Conservation (phyloP, 106 monocot species). For the Dendrobium chrysotoxum region DNA sequence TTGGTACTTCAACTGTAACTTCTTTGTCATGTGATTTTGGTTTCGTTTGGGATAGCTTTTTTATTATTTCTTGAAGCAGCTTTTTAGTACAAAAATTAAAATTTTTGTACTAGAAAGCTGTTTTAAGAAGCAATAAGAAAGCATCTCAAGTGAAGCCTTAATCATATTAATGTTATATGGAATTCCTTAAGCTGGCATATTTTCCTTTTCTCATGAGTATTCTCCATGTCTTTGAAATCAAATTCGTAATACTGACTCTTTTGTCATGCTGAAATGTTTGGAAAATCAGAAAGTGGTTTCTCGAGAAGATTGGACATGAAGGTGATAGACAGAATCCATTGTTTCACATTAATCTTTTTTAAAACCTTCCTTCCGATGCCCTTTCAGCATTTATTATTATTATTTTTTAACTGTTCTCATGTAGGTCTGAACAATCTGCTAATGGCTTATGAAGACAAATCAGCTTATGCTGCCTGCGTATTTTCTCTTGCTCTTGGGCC, state of each 20-base stretch:
- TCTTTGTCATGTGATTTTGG: neutral
- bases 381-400: neutral
- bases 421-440: slow-evolving; percentile 83
- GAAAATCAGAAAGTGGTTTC: slow-evolving; percentile 87
- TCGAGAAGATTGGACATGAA: slow-evolving; percentile 96
- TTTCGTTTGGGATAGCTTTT: too few relatives aligned
- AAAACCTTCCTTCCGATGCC: neutral
- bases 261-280: slow-evolving; percentile 8
- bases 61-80: too few relatives aligned
- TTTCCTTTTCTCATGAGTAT: neutral
- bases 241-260: neutral
- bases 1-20: neutral
- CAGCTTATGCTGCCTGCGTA: slow-evolving; percentile 95
- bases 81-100: too few relatives aligned
- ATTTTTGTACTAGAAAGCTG: too few relatives aligned
- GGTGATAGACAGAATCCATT: slow-evolving; percentile 27
- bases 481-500: slow-evolving; percentile 95
- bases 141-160: too few relatives aligned
- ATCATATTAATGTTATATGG: neutral
- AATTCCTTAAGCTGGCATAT: neutral
- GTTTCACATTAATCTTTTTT: neutral
- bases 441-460: slow-evolving; percentile 87
- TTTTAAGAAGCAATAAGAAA: too few relatives aligned
- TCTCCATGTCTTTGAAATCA: neutral
- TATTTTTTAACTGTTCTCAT: neutral